Percentiles rank a stretch among this genome's conserved stretches.
Conservation (phyloP, 495 filamentous ascomycete genomes). For the Echria macrotheca region DNA sequence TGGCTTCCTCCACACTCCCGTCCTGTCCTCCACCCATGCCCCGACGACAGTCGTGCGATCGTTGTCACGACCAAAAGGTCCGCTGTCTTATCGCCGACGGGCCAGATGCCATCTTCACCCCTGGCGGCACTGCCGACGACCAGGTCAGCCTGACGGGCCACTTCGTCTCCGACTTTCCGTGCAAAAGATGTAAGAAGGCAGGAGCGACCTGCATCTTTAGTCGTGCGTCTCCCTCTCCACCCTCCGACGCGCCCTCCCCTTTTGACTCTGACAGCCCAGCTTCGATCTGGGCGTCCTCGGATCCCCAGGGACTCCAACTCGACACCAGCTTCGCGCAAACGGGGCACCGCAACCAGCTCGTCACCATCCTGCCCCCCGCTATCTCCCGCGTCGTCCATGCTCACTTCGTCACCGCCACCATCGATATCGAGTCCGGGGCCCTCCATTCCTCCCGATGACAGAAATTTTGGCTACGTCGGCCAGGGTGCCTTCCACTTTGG, state of each 20-base stretch:
- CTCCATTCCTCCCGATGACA: not conserved
- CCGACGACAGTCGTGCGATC: conserved; percentile 23
- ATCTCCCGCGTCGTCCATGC: not conserved
- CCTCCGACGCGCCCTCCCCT: not conserved
- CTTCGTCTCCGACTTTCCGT: conserved; percentile 13
- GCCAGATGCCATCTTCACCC: not conserved
- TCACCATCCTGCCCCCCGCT: not conserved
- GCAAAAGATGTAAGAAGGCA: conserved; percentile 17
- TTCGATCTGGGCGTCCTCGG: conserved; percentile 20
- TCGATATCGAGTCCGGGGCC: too few relatives aligned
- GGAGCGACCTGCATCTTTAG: conserved; percentile 20
- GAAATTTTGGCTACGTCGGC: not conserved
- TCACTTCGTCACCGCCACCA: not conserved
- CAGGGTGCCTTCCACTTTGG: not conserved
- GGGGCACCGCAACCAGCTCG: conserved; percentile 1
- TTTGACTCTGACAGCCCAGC: conserved; percentile 9
- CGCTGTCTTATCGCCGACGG: conserved; percentile 20
- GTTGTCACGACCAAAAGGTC: conserved; percentile 23
- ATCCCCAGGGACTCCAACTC: conserved; percentile 7
- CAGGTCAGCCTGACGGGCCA: conserved; percentile 8
- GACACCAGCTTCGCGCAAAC: conserved; percentile 7
- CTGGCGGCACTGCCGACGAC: conserved; percentile 10
- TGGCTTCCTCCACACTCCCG: not conserved
- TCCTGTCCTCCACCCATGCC: conserved; percentile 14
- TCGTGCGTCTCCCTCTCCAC: conserved; percentile 6